Evolutionary conservation across 768 basidiomycete genomes (phyloP).

Genomic region (Mycena polygramma): DNA sequence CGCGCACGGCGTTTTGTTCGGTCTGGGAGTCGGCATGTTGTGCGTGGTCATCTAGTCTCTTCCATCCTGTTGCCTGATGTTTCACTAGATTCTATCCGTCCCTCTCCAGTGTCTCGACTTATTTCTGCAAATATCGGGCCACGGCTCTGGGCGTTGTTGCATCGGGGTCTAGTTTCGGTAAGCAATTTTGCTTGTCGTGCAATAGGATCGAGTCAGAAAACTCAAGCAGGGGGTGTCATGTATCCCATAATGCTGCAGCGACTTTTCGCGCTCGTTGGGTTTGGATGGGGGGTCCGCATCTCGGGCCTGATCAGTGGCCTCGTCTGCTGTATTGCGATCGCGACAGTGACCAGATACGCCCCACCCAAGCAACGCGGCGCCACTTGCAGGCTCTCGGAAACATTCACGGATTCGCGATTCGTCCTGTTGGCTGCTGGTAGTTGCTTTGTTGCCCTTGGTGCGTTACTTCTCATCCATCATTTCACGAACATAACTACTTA

Average conservation of each 20-base stretch:
- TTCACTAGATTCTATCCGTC: constrained; percentile 75
- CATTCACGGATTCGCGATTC: constrained; percentile 65
- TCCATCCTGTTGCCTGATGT: constrained; percentile 27
- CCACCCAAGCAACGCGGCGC: constrained; percentile 45
- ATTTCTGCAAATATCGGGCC: constrained; percentile 74
- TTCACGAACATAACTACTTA: not conserved
- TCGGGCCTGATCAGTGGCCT: constrained; percentile 62
- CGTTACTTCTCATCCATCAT: constrained; percentile 37
- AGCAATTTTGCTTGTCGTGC: constrained; percentile 14
- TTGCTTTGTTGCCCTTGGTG: constrained; percentile 72
- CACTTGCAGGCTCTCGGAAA: constrained; percentile 46
- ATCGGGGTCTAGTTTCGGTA: constrained; percentile 78
- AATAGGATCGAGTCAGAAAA: not conserved
- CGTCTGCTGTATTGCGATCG: constrained; percentile 60
- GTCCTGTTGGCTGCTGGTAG: constrained; percentile 66
- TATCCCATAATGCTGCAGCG: constrained; percentile 74
- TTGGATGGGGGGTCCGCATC: constrained; percentile 73
- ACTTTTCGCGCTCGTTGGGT: constrained; percentile 68
- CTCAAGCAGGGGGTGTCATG: constrained; percentile 69
- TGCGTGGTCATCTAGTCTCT: constrained; percentile 49
- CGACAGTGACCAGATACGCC: constrained; percentile 58
- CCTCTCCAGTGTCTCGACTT: constrained; percentile 73
- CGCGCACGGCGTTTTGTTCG: constrained; percentile 74
- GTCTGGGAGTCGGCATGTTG: constrained; percentile 75
- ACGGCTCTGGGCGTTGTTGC: constrained; percentile 80